Evolutionary conservation across 2,329 filamentous ascomycete genomes (phyloP).

Genomic region (Trichoderma sp.): DNA sequence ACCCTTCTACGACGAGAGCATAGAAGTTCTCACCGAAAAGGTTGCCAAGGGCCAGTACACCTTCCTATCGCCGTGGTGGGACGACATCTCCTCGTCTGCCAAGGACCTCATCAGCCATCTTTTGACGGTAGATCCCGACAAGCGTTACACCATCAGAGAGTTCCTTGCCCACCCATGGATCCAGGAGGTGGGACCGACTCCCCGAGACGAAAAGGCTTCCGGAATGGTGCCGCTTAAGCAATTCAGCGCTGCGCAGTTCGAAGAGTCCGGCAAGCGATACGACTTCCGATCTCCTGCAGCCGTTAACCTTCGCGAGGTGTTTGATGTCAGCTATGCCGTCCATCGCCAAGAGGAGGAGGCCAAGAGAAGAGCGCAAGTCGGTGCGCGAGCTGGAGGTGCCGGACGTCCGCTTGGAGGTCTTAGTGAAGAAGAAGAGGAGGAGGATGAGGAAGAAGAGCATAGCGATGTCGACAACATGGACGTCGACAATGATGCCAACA

Average conservation of each 20-base stretch:
- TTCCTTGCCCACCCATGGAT: conserved; percentile 97
- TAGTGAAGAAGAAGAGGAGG: conserved; percentile 63
- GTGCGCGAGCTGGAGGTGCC: conserved; percentile 66
- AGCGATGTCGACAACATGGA: conserved; percentile 44
- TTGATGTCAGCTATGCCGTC: conserved; percentile 97
- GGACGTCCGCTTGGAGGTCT: conserved; percentile 58
- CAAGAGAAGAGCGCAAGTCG: conserved; percentile 83
- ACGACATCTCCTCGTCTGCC: conserved; percentile 92
- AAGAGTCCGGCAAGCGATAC: conserved; percentile 64
- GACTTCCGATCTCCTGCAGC: conserved; percentile 96
- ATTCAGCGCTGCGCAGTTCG: conserved; percentile 54
- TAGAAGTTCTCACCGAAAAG: conserved; percentile 95
- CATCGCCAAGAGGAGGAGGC: conserved; percentile 94
- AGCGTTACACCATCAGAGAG: conserved; percentile 88
- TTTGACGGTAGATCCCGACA: conserved; percentile 89
- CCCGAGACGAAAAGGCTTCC: conserved; percentile 58
- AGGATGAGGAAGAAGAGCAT: conserved; percentile 71
- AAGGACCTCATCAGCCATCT: conserved; percentile 93
- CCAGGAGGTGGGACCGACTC: conserved; percentile 58
- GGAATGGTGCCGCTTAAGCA: conserved; percentile 45
- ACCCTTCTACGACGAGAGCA: conserved; percentile 97
- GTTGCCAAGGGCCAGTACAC: conserved; percentile 96
- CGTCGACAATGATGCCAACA: conserved; percentile 35
- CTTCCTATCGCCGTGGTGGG: conserved; percentile 98
- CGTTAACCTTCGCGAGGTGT: conserved; percentile 93